These are phyloP conservation scores for Trametes pubescens DNA, from an alignment of 1,284 basidiomycete species.

Conservation along the genomic window DNA sequence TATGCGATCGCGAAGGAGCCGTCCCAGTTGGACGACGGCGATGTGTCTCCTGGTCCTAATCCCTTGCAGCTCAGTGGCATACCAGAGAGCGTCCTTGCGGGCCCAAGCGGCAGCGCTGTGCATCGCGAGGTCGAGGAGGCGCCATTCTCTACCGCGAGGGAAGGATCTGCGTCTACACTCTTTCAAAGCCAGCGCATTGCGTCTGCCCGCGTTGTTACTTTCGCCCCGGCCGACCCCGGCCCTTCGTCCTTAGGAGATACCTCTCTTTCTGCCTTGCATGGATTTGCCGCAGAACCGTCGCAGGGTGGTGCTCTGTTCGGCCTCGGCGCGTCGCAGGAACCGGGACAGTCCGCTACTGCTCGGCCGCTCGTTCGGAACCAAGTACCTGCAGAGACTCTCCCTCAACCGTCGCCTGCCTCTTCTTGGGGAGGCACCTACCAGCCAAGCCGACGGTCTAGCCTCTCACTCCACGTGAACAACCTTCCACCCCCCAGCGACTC, in stretches of 20 bases:
- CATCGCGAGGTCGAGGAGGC: constrained; percentile 17
- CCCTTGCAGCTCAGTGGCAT: constrained; percentile 26
- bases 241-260: not conserved
- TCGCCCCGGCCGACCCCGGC: not conserved
- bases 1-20: constrained; percentile 29
- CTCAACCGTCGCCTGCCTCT: constrained; percentile 33
- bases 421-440: constrained; percentile 33
- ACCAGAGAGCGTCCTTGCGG: constrained; percentile 16
- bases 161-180: constrained; percentile 12
- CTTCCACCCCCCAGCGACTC: constrained; percentile 17
- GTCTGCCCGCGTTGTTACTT: constrained; percentile 5
- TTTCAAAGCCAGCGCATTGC: constrained; percentile 13
- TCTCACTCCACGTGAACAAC: constrained; percentile 26
- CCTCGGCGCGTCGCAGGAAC: constrained; percentile 16
- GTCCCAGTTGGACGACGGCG: constrained; percentile 24
- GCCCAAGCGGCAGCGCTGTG: constrained; percentile 17
- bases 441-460: constrained; percentile 29
- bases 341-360: constrained; percentile 8
- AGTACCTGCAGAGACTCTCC: not conserved
- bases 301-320: constrained; percentile 9
- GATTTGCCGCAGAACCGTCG: not conserved
- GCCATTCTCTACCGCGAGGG: constrained; percentile 11
- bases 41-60: constrained; percentile 16
- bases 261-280: not conserved
- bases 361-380: constrained; percentile 7